Percentiles rank a stretch among this genome's conserved stretches.
Evolutionary conservation across 805 yeast genomes (phyloP).

Genomic region (Lipomyces japonicus): DNA sequence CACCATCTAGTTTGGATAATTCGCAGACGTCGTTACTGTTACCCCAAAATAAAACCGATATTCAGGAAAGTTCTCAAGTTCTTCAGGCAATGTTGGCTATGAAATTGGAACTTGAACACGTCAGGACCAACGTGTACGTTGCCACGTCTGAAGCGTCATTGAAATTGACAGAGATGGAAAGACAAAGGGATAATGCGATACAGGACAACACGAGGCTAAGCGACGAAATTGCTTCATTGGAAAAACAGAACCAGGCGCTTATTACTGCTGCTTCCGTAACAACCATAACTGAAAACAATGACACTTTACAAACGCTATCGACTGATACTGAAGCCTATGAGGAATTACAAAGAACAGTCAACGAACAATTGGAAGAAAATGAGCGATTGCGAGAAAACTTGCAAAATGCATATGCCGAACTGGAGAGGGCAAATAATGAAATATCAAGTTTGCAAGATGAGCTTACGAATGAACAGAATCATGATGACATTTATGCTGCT

Average conservation of each 20-base stretch:
- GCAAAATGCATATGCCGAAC: not conserved
- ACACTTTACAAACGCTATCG: not conserved
- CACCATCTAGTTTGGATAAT: slow-evolving; percentile 11
- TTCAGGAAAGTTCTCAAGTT: slow-evolving; percentile 7
- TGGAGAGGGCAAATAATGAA: not conserved
- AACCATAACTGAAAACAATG: not conserved
- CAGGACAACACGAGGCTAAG: slow-evolving; percentile 1
- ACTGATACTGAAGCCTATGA: not conserved
- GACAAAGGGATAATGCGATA: slow-evolving; percentile 15
- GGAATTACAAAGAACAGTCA: slow-evolving; percentile 12
- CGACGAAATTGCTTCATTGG: not conserved
- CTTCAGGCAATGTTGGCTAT: slow-evolving; percentile 23
- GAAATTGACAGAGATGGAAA: slow-evolving; percentile 13
- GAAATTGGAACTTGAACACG: slow-evolving; percentile 27
- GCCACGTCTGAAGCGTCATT: slow-evolving; percentile 20
- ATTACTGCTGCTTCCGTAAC: not conserved
- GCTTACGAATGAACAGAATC: not conserved
- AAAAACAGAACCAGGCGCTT: not conserved
- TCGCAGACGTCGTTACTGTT: slow-evolving; percentile 7
- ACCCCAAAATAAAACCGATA: not conserved
- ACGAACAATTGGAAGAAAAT: not conserved
- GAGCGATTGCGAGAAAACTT: slow-evolving; percentile 13
- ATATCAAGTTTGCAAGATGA: not conserved
- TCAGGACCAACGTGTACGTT: slow-evolving; percentile 11
- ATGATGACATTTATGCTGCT: slow-evolving; percentile 3